A percentile compares a stretch with the other conserved stretches of the same genome.
Evolutionary conservation across 2,329 filamentous ascomycete genomes (phyloP).

Genomic region (Trichoderma sp.): DNA sequence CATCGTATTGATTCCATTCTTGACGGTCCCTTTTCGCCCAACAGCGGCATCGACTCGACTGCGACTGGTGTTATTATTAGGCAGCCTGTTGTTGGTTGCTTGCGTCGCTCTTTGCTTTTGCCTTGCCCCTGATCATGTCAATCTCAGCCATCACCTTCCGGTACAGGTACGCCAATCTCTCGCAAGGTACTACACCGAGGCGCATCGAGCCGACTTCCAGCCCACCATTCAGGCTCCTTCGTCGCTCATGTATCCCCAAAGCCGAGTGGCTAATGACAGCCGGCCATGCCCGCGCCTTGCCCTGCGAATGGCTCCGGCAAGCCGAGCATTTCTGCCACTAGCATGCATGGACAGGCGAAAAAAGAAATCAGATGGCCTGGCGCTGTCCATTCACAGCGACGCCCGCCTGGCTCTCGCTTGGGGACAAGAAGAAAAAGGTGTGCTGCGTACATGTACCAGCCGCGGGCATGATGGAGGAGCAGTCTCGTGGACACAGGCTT

Average conservation of each 20-base stretch:
- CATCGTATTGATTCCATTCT: background rate
- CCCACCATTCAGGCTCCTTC: background rate
- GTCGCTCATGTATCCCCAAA: background rate
- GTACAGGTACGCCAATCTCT: background rate
- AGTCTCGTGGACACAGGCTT: conserved; percentile 10
- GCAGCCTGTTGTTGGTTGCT: background rate
- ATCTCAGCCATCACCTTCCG: background rate
- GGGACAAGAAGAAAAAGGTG: conserved; percentile 15
- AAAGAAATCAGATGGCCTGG: conserved; percentile 20
- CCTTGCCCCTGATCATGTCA: background rate
- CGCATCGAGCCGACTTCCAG: background rate
- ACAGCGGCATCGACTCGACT: background rate
- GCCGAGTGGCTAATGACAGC: background rate
- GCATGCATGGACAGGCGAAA: conserved; percentile 2
- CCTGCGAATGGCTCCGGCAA: conserved; percentile 8
- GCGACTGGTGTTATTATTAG: background rate
- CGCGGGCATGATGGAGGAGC: background rate
- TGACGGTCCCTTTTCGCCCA: background rate
- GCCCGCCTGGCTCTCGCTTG: conserved; percentile 5
- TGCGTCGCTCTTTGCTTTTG: background rate
- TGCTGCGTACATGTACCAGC: background rate
- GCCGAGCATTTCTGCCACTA: conserved; percentile 16
- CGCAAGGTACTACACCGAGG: background rate
- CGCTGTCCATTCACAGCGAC: conserved; percentile 19
- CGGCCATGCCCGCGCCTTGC: conserved; percentile 15